phyloP scores from a whole-genome alignment of 305 asterid genomes.

The Rubia peregrina region DNA sequence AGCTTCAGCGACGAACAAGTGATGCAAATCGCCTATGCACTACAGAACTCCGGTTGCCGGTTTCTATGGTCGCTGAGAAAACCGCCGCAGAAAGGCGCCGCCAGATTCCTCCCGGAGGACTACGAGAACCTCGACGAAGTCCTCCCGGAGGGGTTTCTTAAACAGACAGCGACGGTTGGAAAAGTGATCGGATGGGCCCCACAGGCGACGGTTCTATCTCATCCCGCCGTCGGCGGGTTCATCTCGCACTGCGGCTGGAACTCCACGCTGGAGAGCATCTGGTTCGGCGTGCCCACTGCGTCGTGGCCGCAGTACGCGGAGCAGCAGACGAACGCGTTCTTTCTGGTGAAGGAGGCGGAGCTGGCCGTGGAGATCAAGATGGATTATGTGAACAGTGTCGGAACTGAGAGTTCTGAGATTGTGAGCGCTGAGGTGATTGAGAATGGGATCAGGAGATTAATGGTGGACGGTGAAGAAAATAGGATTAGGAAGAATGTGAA shows the following conservation, averaged over 20 bases:
- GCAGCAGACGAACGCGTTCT: conserved; percentile 47
- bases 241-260: conserved; percentile 1
- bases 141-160: conserved; percentile 40
- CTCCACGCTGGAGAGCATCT: conserved; percentile 10
- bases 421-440: conserved; percentile 31
- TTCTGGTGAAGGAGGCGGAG: conserved; percentile 37
- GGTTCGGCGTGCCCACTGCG: conserved; percentile 52
- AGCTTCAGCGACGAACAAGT: conserved; percentile 17
- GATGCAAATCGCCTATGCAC: conserved; percentile 28
- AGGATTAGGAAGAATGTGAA: conserved; percentile 5
- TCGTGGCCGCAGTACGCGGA: conserved; percentile 56
- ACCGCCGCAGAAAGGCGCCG: neutral
- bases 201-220: neutral
- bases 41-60: conserved; percentile 34
- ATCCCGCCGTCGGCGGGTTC: neutral
- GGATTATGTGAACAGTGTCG: conserved; percentile 22
- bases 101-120: neutral
- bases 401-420: conserved; percentile 3
- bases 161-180: conserved; percentile 30
- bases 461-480: neutral
- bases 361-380: conserved; percentile 25
- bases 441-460: conserved; percentile 5
- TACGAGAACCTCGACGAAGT: conserved; percentile 16
- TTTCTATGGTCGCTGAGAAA: conserved; percentile 30
- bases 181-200: conserved; percentile 4